Conservation (phyloP, 2,329 filamentous ascomycete genomes). For the Phyllosticta citribraziliensis region DNA sequence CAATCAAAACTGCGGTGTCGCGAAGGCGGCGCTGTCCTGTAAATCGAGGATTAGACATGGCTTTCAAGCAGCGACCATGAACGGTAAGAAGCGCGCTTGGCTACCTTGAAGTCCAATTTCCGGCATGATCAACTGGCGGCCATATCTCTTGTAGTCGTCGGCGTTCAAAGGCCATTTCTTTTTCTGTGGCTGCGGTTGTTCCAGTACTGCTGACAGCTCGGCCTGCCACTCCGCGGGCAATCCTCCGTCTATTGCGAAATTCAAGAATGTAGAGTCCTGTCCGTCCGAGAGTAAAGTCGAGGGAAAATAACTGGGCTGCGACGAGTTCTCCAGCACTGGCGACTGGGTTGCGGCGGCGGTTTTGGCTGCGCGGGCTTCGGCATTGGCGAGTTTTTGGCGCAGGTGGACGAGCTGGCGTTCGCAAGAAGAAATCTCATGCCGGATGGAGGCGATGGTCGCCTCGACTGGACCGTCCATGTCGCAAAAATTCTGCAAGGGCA, state of each 20-base stretch:
- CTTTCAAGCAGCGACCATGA: not conserved
- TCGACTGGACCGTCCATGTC: not conserved
- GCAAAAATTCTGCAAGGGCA: not conserved
- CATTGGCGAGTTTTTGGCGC: constrained; percentile 32
- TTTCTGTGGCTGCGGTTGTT: constrained; percentile 13
- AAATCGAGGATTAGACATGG: not conserved
- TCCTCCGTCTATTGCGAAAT: constrained; percentile 30
- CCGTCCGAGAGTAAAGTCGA: constrained; percentile 11
- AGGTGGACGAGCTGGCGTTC: constrained; percentile 33
- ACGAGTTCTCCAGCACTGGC: constrained; percentile 14
- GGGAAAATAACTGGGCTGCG: constrained; percentile 13
- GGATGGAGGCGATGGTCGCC: constrained; percentile 24
- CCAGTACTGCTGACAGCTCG: constrained; percentile 31
- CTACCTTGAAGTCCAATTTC: constrained; percentile 66
- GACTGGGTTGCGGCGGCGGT: constrained; percentile 14
- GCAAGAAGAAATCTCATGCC: constrained; percentile 32
- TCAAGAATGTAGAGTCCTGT: constrained; percentile 16
- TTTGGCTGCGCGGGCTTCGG: constrained; percentile 22
- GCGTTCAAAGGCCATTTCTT: constrained; percentile 54
- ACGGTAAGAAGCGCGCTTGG: not conserved
- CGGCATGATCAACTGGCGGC: constrained; percentile 81
- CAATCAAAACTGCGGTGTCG: constrained; percentile 61
- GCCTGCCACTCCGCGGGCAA: constrained; percentile 33
- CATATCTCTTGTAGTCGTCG: constrained; percentile 78
- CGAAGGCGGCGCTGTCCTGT: constrained; percentile 68